Evolutionary conservation across 352 stramenopile genomes (phyloP), one percentile per base, ranked within the genome.

Genomic region (Globisporangium canariense): DNA sequence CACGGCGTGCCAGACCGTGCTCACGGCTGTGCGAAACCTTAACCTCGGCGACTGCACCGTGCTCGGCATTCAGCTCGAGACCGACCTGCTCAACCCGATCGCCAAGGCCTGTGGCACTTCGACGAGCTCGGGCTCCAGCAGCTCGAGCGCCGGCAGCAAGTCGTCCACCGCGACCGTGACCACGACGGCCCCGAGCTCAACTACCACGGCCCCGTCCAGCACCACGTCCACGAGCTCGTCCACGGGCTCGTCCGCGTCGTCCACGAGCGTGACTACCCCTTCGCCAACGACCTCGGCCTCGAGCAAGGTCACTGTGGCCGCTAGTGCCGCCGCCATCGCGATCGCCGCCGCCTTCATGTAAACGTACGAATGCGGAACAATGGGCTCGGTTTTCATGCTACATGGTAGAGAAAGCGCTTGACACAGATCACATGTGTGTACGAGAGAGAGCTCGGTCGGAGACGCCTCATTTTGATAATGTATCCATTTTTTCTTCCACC

Each of bases 11-110:
- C 32, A 67, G 60, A 57, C 18, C 18, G 55, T 73, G 14, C 59
- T 78, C 28, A 16, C 58, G 5, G 51, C 20, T 2, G 45, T 78
- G 41, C 51, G 60, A 47, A 62, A 46, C 3, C 62, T 75, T 4
- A 54, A 58, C 11, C 62, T 78, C 10, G 72, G 72, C 34, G 72
- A 78, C 63, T 76, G 72, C 68, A 60, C 53, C 38, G 28, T 74
- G 40, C 54, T 74, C 6, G 61, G 62, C 30, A 50, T 70, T 16
- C 20, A 66, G 30, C 40, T 77, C 43, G 59, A 71, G 53, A 67
- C 63, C 34, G 63, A 74, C 40, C 55, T 77, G 36, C 49, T 76
- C 43, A 54, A 36, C 34, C 69, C 69, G 4, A 67, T 66, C 52
- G 51, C 46, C 5, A 32, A 56, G 7, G 41, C 49, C 16, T 51